Conservation (phyloP, 306 rosid species). For the Rosa lucieae region DNA sequence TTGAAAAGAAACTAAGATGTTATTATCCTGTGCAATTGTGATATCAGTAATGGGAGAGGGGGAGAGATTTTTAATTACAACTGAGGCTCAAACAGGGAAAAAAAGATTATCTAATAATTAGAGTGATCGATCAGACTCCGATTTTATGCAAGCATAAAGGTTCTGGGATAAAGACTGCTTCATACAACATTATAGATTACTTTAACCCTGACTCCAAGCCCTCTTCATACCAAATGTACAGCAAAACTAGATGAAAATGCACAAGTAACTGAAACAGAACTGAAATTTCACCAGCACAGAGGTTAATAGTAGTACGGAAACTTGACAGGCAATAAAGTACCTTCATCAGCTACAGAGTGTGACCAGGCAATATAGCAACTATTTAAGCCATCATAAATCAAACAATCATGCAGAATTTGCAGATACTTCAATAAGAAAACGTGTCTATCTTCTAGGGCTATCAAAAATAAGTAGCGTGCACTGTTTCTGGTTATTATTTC, state of each 20-base stretch:
- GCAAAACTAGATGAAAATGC: not conserved
- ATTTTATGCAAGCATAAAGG: not conserved
- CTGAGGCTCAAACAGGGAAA: not conserved
- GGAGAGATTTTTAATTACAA: not conserved
- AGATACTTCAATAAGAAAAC: not conserved
- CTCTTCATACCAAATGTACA: not conserved
- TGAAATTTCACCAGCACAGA: not conserved
- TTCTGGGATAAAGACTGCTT: not conserved
- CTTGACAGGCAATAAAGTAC: not conserved
- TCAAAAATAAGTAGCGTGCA: not conserved
- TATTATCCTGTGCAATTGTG: not conserved
- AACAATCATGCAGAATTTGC: constrained; percentile 1
- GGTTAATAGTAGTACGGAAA: not conserved
- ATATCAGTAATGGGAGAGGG: not conserved
- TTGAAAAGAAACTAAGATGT: not conserved
- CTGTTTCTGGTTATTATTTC: not conserved
- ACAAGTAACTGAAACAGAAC: not conserved
- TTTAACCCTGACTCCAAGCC: not conserved
- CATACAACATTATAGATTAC: not conserved
- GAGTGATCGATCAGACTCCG: not conserved
- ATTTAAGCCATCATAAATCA: not conserved
- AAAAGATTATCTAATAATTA: not conserved
- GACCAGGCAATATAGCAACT: not conserved
- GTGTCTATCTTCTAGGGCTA: not conserved
- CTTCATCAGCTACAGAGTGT: not conserved